Percentiles rank a stretch among this genome's conserved stretches.
Conservation (phyloP, 179 eudicot genomes). For the Beta lomatogona region DNA sequence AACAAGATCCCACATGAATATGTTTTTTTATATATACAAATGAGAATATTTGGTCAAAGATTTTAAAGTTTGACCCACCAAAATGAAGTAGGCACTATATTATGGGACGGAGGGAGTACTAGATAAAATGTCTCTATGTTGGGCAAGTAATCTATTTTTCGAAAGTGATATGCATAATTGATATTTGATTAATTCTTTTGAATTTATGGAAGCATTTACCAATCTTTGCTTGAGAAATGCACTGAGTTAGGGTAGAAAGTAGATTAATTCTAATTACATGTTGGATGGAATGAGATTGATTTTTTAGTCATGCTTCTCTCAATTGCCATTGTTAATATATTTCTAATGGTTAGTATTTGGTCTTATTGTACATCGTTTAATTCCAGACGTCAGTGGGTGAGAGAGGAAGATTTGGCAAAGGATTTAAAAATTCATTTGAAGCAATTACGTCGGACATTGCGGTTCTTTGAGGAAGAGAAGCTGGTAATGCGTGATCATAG, state of each 20-base stretch:
- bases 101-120: no score
- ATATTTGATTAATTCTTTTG: not conserved
- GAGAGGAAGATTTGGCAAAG: conserved; percentile 95
- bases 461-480: conserved; percentile 94
- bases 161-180: not conserved
- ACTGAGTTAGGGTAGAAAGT: no score
- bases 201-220: not conserved
- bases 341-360: not conserved
- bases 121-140: not conserved
- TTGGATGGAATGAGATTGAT: not conserved
- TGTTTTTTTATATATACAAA: no score
- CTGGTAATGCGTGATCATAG: conserved; percentile 77
- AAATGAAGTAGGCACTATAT: no score
- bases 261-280: not conserved
- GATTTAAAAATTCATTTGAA: conserved; percentile 84
- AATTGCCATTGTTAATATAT: not conserved
- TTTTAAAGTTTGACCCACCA: no score
- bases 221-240: no score
- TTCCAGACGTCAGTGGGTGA: conserved; percentile 84
- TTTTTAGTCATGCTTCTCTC: not conserved
- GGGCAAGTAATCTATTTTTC: not conserved
- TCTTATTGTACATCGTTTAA: conserved; percentile 13
- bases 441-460: conserved; percentile 85
- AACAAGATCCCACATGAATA: no score
- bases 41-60: no score